A percentile compares a stretch with the other conserved stretches of the same genome.
Conservation (phyloP, 257 asterid genomes). For the Nicotiana obtusifolia region DNA sequence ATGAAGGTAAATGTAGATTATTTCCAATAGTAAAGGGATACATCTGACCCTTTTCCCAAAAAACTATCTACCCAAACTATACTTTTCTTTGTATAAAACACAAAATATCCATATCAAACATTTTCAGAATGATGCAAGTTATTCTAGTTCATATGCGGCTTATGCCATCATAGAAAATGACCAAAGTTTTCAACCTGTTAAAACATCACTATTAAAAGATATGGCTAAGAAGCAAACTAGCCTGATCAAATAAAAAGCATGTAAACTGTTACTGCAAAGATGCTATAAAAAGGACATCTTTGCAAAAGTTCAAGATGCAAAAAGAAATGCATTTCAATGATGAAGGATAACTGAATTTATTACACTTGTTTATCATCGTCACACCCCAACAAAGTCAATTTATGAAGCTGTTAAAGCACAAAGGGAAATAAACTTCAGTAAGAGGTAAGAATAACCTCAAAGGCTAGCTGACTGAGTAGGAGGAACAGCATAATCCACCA, state of each 20-base stretch:
- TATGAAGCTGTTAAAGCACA: neutral
- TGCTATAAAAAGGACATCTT: neutral
- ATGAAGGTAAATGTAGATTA: too few species aligned
- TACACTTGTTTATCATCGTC: neutral
- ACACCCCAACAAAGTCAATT: neutral
- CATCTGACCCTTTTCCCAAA: too few species aligned
- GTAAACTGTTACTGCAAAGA: neutral
- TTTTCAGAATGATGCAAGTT: too few species aligned
- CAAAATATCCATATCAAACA: too few species aligned
- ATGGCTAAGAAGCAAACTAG: neutral
- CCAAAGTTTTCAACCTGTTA: neutral
- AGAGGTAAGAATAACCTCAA: conserved; percentile 17
- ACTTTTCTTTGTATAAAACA: too few species aligned
- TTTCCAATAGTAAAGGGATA: too few species aligned
- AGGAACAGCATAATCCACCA: conserved; percentile 53
- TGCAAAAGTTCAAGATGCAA: neutral
- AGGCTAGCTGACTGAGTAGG: conserved; percentile 42
- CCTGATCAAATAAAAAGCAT: neutral
- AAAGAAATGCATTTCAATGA: neutral
- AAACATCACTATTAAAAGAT: neutral
- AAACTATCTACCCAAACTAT: too few species aligned
- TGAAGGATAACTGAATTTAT: neutral
- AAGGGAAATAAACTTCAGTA: neutral
- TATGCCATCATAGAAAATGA: neutral
- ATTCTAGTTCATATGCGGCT: neutral